These are phyloP conservation scores for Kalmanozyma brasiliensis DNA, from an alignment of 1,284 basidiomycete species.

Conservation along the genomic window DNA sequence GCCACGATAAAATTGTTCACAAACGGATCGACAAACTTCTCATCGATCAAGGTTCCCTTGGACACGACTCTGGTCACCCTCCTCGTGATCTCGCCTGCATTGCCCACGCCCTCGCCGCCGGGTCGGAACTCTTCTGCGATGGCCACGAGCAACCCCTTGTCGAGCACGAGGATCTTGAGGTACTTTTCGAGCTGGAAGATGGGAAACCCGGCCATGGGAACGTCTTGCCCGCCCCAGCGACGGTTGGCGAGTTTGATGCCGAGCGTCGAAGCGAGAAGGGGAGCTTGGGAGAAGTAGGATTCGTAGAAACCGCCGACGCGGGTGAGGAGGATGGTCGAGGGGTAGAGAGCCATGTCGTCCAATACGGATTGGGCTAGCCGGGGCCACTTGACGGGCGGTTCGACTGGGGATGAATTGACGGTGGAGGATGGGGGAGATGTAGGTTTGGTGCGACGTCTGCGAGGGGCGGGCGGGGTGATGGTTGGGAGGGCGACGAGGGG, in stretches of 20 bases:
- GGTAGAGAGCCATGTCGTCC: constrained; percentile 58
- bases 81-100: constrained; percentile 40
- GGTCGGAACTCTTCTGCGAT: constrained; percentile 63
- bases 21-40: constrained; percentile 65
- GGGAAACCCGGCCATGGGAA: constrained; percentile 66
- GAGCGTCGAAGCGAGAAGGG: constrained; percentile 46
- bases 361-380: constrained; percentile 59
- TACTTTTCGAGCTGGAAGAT: constrained; percentile 65
- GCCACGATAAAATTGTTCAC: constrained; percentile 63
- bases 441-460: constrained; percentile 6
- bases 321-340: constrained; percentile 62
- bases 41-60: constrained; percentile 65
- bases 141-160: constrained; percentile 60
- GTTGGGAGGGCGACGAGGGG: constrained; percentile 15
- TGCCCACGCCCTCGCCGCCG: constrained; percentile 1
- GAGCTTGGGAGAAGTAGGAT: constrained; percentile 66
- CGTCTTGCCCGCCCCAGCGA: constrained; percentile 54
- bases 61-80: constrained; percentile 62
- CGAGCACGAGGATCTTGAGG: constrained; percentile 63
- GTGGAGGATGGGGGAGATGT: background rate
- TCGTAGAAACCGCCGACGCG: constrained; percentile 67
- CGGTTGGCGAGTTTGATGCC: constrained; percentile 62
- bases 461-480: constrained; percentile 4
- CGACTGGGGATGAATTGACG: background rate
- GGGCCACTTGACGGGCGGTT: constrained; percentile 48